Evolutionary conservation across 2,329 filamentous ascomycete species (phyloP).

Genomic region (Fusarium anguioides): DNA sequence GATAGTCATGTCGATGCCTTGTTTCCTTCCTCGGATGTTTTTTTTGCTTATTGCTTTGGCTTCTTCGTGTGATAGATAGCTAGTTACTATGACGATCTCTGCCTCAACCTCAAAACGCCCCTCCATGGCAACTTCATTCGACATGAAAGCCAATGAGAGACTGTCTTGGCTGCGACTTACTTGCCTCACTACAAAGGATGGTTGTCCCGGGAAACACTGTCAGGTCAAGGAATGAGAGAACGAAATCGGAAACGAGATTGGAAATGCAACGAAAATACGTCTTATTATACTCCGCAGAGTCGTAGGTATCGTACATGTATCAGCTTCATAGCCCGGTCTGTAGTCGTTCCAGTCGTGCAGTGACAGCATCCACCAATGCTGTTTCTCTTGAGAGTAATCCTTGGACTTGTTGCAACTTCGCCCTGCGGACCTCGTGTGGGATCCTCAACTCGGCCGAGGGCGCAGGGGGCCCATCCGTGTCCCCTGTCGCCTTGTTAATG

Average conservation of each 20-base stretch:
- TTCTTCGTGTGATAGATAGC: not conserved
- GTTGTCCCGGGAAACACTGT: not conserved
- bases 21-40: not conserved
- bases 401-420: slow-evolving; percentile 73
- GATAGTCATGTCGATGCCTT: not conserved
- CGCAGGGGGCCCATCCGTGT: slow-evolving; percentile 46
- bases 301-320: slow-evolving; percentile 41
- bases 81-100: slow-evolving; percentile 18
- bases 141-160: not conserved
- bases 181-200: not conserved
- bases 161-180: not conserved
- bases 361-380: slow-evolving; percentile 74
- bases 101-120: not conserved
- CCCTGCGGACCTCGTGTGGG: slow-evolving; percentile 69
- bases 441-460: slow-evolving; percentile 60
- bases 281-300: slow-evolving; percentile 28
- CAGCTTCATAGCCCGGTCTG: slow-evolving; percentile 46
- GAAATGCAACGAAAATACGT: slow-evolving; percentile 10
- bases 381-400: slow-evolving; percentile 72
- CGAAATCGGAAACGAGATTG: not conserved
- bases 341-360: slow-evolving; percentile 69
- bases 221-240: slow-evolving; percentile 1
- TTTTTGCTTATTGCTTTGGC: slow-evolving; percentile 5
- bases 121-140: not conserved
- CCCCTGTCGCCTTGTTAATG: slow-evolving; percentile 50